phyloP scores from a whole-genome alignment of 2,329 filamentous ascomycete genomes.

The Parastagonospora nodorum region DNA sequence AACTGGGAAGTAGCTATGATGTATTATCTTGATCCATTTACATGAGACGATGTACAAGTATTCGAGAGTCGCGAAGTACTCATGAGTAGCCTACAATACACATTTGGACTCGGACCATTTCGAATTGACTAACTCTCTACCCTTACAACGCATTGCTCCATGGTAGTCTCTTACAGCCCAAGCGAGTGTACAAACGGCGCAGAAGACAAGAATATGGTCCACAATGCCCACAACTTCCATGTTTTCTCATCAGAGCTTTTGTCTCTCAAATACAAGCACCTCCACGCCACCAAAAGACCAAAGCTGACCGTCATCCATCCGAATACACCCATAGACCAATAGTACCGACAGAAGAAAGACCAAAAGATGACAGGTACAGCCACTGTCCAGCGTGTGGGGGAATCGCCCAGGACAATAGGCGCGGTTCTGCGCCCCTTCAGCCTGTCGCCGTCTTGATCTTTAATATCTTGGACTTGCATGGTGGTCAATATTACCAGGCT shows the following conservation, averaged over 20 bases:
- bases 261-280: neutral
- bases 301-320: neutral
- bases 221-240: neutral
- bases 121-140: too few relatives aligned
- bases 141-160: too few relatives aligned
- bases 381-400: neutral
- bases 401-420: conserved; percentile 20
- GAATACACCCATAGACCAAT: neutral
- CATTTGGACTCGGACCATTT: too few relatives aligned
- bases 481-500: conserved; percentile 23
- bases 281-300: neutral
- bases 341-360: neutral
- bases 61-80: too few relatives aligned
- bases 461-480: conserved; percentile 36
- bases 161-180: neutral
- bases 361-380: neutral
- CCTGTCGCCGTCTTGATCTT: conserved; percentile 30
- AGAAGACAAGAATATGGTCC: neutral
- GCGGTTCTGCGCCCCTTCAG: conserved; percentile 18
- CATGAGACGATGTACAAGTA: too few relatives aligned
- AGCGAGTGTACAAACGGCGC: neutral
- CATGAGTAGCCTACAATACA: too few relatives aligned
- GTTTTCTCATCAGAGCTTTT: neutral
- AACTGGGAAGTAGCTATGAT: too few relatives aligned
- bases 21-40: too few relatives aligned